Evolutionary conservation across 345 rosid species (phyloP).

Genomic region (Draba incana): DNA sequence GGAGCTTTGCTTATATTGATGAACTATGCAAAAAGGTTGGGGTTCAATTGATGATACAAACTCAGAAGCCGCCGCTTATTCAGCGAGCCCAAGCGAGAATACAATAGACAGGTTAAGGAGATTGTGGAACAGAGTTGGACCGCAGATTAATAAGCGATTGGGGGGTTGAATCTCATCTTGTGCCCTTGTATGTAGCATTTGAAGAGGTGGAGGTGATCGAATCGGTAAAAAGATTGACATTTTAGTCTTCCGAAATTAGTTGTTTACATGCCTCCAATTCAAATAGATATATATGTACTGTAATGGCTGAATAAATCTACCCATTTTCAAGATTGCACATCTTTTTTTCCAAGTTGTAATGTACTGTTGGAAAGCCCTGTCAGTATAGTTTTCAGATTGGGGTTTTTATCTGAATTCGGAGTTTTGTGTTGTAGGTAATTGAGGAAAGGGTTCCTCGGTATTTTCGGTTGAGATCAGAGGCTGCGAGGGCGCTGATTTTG

Average conservation of each 20-base stretch:
- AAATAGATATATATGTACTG: background rate
- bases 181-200: background rate
- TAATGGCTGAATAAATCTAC: background rate
- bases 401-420: too few relatives aligned
- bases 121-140: conserved; percentile 82
- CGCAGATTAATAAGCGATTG: conserved; percentile 45
- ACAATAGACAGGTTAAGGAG: conserved; percentile 66
- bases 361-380: too few relatives aligned
- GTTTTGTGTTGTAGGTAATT: too few relatives aligned
- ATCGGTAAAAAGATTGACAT: background rate
- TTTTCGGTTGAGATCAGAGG: too few relatives aligned
- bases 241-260: background rate
- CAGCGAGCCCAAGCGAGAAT: conserved; percentile 73
- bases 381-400: too few relatives aligned
- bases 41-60: conserved; percentile 44
- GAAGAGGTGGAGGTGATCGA: conserved; percentile 7
- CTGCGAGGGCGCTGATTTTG: too few relatives aligned
- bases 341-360: background rate
- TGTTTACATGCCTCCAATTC: background rate
- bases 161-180: background rate
- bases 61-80: conserved; percentile 82
- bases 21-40: background rate
- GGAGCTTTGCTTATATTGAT: conserved; percentile 6
- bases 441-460: too few relatives aligned
- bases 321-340: background rate